phyloP scores from a whole-genome alignment of 2,329 filamentous ascomycete genomes.

The Fusarium oxysporum region DNA sequence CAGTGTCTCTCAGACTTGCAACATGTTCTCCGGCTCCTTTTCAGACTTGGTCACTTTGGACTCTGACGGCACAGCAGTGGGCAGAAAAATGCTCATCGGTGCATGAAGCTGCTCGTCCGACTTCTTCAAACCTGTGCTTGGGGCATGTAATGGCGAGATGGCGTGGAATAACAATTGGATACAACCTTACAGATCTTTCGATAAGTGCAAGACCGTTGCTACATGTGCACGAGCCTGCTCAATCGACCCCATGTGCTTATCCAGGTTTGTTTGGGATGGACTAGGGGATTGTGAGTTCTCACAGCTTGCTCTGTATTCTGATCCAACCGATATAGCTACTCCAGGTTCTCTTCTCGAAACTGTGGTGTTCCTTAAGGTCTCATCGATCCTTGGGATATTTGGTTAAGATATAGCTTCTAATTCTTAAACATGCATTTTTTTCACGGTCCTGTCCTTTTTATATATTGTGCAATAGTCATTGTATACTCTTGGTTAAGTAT shows the following conservation, averaged over 20 bases:
- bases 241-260: not conserved
- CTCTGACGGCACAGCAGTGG: not conserved
- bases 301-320: accelerated
- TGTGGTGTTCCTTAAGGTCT: not conserved
- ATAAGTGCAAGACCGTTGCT: not conserved
- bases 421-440: not conserved
- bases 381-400: not conserved
- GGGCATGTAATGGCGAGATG: not conserved
- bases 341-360: not conserved
- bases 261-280: not conserved
- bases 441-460: not conserved
- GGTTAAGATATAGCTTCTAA: not conserved
- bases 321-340: not conserved
- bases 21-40: not conserved
- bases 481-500: not conserved
- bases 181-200: not conserved
- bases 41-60: not conserved
- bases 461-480: not conserved
- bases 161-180: not conserved
- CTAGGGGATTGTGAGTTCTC: not conserved
- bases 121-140: not conserved
- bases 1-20: not conserved
- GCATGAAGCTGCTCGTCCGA: not conserved
- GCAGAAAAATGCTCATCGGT: not conserved
- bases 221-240: not conserved